A percentile compares a stretch with the other conserved stretches of the same genome.
These are phyloP conservation scores for Gaeumannomyces sp. DNA, from an alignment of 2,329 filamentous ascomycete genomes.

Conservation along the genomic window DNA sequence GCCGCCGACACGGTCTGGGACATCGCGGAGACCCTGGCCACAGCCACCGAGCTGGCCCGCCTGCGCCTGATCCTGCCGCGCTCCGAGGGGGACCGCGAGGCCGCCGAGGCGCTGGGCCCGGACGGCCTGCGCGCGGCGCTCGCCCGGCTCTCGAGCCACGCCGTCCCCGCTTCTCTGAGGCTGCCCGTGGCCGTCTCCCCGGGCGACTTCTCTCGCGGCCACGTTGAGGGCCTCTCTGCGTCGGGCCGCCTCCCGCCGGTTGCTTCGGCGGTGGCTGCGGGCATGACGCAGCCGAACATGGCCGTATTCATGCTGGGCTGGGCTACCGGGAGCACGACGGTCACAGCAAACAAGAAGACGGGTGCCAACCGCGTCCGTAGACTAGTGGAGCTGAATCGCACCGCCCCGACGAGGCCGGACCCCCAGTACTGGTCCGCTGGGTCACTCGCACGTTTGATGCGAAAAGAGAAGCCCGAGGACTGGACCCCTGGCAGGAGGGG, in stretches of 20 bases:
- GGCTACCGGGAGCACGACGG: too few species aligned
- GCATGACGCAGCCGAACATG: background rate
- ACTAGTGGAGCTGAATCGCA: too few species aligned
- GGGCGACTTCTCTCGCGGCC: background rate
- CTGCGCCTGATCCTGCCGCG: too few species aligned
- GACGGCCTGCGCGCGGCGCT: too few species aligned
- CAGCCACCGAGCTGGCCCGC: background rate
- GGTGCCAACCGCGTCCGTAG: too few species aligned
- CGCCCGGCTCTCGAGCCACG: background rate
- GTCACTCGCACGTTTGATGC: slow-evolving; percentile 2
- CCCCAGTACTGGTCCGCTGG: too few species aligned
- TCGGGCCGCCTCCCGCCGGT: background rate
- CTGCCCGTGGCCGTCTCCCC: background rate
- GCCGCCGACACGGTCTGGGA: slow-evolving; percentile 5
- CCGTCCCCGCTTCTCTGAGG: background rate
- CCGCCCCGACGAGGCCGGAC: too few species aligned
- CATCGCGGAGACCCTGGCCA: background rate
- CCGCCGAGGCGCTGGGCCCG: too few species aligned
- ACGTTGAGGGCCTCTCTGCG: background rate
- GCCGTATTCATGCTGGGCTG: slow-evolving; percentile 4
- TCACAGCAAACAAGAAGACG: too few species aligned
- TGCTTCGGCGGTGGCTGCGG: background rate
- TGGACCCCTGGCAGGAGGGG: background rate
- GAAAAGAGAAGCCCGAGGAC: slow-evolving; percentile 3
- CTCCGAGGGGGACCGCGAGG: too few species aligned